Conservation (phyloP, 257 asterid genomes). For the Primulina eburnea region DNA sequence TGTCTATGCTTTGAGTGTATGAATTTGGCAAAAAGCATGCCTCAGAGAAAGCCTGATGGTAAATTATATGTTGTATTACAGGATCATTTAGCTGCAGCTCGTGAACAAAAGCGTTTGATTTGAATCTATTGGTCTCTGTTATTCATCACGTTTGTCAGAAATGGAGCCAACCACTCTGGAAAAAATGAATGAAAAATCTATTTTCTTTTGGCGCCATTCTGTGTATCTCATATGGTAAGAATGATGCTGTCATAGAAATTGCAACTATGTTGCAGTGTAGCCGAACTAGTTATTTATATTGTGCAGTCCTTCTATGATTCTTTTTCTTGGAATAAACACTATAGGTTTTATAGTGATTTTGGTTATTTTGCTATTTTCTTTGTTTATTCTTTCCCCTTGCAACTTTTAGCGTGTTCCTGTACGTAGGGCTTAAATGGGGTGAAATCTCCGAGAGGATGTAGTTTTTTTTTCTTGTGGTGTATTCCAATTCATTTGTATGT, state of each 20-base stretch:
- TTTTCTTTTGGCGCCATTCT: conserved; percentile 4
- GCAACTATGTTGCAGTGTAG: not conserved
- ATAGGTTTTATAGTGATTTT: not conserved
- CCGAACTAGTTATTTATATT: not conserved
- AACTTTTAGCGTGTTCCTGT: not conserved
- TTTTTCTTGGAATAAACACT: not conserved
- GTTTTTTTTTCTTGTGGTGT: not conserved
- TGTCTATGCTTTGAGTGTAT: not conserved
- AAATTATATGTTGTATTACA: conserved; percentile 35
- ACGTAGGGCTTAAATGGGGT: not conserved
- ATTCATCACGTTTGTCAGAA: conserved; percentile 14
- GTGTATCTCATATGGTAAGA: conserved; percentile 11
- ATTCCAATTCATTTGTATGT: not conserved
- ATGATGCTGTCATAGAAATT: not conserved
- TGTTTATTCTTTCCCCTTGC: not conserved
- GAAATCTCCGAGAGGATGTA: not conserved
- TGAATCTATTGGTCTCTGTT: conserved; percentile 31
- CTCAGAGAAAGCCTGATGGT: conserved; percentile 3
- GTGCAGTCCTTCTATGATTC: not conserved
- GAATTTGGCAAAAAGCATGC: conserved; percentile 10
- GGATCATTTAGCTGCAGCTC: conserved; percentile 95
- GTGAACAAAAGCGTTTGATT: conserved; percentile 66
- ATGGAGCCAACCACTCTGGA: conserved; percentile 12
- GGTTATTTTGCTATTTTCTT: not conserved
- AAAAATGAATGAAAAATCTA: conserved; percentile 5